Conservation (phyloP, 257 asterid genomes). For the Paraleonurus japonicus region DNA sequence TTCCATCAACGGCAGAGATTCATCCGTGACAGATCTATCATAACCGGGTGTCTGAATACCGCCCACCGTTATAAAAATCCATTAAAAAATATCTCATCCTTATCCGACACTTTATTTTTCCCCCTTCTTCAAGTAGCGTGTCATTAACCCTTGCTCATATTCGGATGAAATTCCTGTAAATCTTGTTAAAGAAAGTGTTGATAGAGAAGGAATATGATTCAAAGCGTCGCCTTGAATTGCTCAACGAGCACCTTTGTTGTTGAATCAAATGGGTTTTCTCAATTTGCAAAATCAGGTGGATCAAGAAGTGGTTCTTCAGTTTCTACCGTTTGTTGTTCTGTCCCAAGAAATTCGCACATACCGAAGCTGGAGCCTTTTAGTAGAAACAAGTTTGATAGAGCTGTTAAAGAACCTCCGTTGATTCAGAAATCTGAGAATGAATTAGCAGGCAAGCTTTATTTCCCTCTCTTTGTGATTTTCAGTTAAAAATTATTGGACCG, state of each 20-base stretch:
- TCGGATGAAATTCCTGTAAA: not conserved
- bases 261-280: slow-evolving; percentile 29
- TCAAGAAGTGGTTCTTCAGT: slow-evolving; percentile 21
- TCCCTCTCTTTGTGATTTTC: not conserved
- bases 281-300: slow-evolving; percentile 25
- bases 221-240: slow-evolving; percentile 38
- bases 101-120: slow-evolving; percentile 36
- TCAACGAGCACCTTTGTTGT: slow-evolving; percentile 30
- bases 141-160: not conserved
- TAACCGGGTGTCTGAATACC: not conserved
- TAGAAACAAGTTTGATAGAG: slow-evolving; percentile 73
- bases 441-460: slow-evolving; percentile 57
- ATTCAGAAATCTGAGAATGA: slow-evolving; percentile 71
- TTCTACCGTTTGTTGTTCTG: slow-evolving; percentile 50
- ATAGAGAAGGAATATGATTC: slow-evolving; percentile 37
- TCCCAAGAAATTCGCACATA: slow-evolving; percentile 44
- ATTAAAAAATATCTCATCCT: slow-evolving; percentile 47
- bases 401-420: slow-evolving; percentile 74
- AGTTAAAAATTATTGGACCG: not conserved
- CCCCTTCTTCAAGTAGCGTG: not conserved
- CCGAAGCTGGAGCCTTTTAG: slow-evolving; percentile 94
- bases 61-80: not conserved
- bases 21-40: slow-evolving; percentile 2
- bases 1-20: slow-evolving; percentile 27
- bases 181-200: not conserved